phyloP scores from a whole-genome alignment of 495 filamentous ascomycete species.

The Aspergillus funiculosus region DNA sequence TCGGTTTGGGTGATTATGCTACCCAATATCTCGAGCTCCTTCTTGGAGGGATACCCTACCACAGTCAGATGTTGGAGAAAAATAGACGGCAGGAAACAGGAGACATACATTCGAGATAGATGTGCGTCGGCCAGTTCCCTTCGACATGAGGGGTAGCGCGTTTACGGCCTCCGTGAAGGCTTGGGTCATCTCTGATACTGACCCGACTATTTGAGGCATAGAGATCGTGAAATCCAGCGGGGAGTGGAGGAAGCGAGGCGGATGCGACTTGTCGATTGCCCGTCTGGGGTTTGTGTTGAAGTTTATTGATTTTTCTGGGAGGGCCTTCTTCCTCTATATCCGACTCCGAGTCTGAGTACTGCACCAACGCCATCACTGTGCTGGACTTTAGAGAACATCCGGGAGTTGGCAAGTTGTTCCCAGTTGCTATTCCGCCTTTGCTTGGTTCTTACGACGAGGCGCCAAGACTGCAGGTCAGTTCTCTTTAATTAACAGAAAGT shows the following conservation, averaged over 20 bases:
- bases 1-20: conserved; percentile 45
- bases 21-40: conserved; percentile 50
- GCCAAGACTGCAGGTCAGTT: no score
- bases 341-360: conserved; percentile 66
- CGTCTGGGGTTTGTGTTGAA: conserved; percentile 9
- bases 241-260: conserved; percentile 69
- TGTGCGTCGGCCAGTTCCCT: conserved; percentile 87
- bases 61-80: conserved; percentile 25
- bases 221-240: conserved; percentile 76
- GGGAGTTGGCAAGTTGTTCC: not conserved
- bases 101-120: conserved; percentile 88
- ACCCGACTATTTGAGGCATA: conserved; percentile 72
- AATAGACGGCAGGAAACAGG: not conserved
- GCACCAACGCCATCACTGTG: conserved; percentile 60
- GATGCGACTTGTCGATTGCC: conserved; percentile 1
- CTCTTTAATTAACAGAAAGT: no score
- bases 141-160: conserved; percentile 76
- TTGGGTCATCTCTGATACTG: conserved; percentile 73
- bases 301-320: conserved; percentile 25
- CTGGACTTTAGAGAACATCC: no score
- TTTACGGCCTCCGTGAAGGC: conserved; percentile 76
- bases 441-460: no score
- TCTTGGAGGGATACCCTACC: conserved; percentile 63
- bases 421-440: no score
- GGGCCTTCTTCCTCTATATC: conserved; percentile 34